A percentile compares a stretch with the other conserved stretches of the same genome.
These are phyloP conservation scores for Backusella circina DNA, from an alignment of 192 early-diverging fungal genomes.

Conservation along the genomic window DNA sequence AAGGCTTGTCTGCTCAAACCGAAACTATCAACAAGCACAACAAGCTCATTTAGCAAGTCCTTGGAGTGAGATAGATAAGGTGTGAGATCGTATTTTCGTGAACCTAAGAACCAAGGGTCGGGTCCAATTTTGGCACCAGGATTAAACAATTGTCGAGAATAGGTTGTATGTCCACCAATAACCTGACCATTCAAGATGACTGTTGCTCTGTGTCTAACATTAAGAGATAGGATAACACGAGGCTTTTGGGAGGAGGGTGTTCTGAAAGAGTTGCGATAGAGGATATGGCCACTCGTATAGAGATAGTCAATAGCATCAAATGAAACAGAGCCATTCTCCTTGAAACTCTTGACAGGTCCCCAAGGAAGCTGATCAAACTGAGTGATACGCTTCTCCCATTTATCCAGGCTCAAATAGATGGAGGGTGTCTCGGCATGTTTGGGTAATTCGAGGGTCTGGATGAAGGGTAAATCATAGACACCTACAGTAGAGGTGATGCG, in stretches of 20 bases:
- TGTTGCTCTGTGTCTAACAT: constrained; percentile 69
- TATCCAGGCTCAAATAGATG: neutral
- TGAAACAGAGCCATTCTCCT: constrained; percentile 39
- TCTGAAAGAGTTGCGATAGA: constrained; percentile 56
- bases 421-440: neutral
- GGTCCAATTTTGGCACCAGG: constrained; percentile 72
- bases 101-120: constrained; percentile 58
- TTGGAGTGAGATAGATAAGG: constrained; percentile 37
- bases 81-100: constrained; percentile 55
- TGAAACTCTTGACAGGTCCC: constrained; percentile 23
- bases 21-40: constrained; percentile 73
- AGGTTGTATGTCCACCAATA: constrained; percentile 78
- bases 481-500: neutral
- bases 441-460: constrained; percentile 3
- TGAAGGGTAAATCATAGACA: constrained; percentile 14
- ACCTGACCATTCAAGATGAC: constrained; percentile 68
- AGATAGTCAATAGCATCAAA: constrained; percentile 57
- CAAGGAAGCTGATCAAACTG: constrained; percentile 42
- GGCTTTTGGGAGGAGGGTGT: constrained; percentile 25
- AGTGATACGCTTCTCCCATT: constrained; percentile 38
- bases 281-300: constrained; percentile 58
- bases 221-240: constrained; percentile 53
- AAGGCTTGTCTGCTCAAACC: constrained; percentile 70
- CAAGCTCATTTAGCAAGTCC: constrained; percentile 58
- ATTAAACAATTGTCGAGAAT: constrained; percentile 49